These are phyloP conservation scores for Sordariomycetes sp. DNA, from an alignment of 2,329 filamentous ascomycete species.

Conservation along the genomic window DNA sequence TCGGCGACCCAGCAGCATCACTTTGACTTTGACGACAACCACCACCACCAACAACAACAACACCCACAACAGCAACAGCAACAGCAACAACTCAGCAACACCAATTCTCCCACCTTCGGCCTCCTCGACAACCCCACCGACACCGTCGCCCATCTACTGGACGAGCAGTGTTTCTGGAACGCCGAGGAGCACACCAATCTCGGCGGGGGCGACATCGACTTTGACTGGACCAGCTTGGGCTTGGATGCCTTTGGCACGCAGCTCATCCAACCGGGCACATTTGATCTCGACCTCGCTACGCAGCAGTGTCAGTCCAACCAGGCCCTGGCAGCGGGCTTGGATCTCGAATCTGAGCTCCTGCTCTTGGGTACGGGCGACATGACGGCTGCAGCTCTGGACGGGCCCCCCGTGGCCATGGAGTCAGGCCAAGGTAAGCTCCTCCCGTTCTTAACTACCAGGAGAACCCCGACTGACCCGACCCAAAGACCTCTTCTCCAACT, in stretches of 20 bases:
- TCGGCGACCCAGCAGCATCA: neutral
- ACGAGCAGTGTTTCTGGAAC: constrained; percentile 1
- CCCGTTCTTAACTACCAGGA: neutral
- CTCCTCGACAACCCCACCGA: neutral
- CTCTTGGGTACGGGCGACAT: neutral
- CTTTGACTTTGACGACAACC: neutral
- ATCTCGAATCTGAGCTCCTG: neutral
- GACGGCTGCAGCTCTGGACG: neutral
- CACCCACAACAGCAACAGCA: too few relatives aligned
- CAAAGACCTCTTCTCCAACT: constrained; percentile 1
- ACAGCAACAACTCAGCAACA: too few relatives aligned
- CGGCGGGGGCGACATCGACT: neutral
- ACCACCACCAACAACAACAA: too few relatives aligned
- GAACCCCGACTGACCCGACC: too few relatives aligned
- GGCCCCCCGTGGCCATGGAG: neutral
- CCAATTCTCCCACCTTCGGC: neutral
- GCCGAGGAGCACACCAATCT: neutral
- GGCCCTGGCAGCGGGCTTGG: neutral
- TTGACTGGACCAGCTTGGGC: constrained; percentile 5
- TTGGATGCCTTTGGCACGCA: constrained; percentile 5
- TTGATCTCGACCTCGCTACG: neutral
- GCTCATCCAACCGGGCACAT: constrained; percentile 1
- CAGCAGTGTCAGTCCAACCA: constrained; percentile 1
- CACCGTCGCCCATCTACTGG: too few relatives aligned
- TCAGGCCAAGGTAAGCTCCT: neutral